Conservation (phyloP, 192 early-diverging fungal species). For the Allomyces javanicus region DNA sequence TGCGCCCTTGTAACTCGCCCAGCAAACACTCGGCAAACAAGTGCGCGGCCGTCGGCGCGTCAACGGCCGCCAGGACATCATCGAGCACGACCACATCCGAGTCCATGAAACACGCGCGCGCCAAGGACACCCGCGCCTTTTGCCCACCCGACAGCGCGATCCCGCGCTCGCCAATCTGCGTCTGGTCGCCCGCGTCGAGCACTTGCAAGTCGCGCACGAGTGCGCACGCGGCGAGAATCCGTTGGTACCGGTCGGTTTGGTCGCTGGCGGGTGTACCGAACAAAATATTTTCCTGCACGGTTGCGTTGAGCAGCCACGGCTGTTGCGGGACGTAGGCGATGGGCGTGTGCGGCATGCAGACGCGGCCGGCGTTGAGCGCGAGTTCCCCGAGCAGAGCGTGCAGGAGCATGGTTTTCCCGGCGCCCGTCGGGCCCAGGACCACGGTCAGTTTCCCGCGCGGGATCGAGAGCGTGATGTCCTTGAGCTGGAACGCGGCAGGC, state of each 20-base stretch:
- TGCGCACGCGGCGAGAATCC: constrained; percentile 62
- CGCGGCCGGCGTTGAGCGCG: constrained; percentile 13
- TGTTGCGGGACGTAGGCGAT: neutral
- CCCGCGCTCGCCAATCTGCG: constrained; percentile 74
- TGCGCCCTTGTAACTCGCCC: constrained; percentile 54
- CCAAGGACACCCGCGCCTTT: constrained; percentile 69
- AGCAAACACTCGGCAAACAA: constrained; percentile 57
- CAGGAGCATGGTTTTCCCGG: constrained; percentile 74
- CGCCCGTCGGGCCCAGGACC: constrained; percentile 67
- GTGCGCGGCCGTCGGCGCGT: constrained; percentile 78
- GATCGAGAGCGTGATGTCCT: constrained; percentile 44
- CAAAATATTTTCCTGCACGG: constrained; percentile 52
- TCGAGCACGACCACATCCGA: constrained; percentile 55
- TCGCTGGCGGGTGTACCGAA: constrained; percentile 16
- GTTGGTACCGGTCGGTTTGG: constrained; percentile 42
- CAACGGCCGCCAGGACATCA: constrained; percentile 85
- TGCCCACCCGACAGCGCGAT: constrained; percentile 71
- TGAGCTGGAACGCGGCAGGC: constrained; percentile 25
- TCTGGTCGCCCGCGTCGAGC: constrained; percentile 66
- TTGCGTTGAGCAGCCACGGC: constrained; percentile 21
- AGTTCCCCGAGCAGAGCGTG: constrained; percentile 72
- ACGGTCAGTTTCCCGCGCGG: constrained; percentile 50
- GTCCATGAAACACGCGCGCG: constrained; percentile 64
- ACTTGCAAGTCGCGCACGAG: constrained; percentile 71
- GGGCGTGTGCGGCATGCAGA: constrained; percentile 12